Conservation (phyloP, 169 alveolate genomes). For the Cystoisospora suis region DNA sequence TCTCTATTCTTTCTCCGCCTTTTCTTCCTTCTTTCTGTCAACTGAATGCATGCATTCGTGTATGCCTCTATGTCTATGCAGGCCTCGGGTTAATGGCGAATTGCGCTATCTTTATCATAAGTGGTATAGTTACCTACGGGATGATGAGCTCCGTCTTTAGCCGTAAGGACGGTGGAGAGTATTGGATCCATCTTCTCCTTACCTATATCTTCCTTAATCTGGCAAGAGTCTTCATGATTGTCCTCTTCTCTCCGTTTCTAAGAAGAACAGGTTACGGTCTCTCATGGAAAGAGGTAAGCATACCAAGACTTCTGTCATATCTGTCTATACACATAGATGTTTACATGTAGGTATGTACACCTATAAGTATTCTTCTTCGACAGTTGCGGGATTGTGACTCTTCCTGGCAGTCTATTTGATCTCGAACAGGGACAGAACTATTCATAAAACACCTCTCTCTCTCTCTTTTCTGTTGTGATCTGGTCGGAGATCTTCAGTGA, state of each 20-base stretch:
- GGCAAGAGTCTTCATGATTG: conserved; percentile 82
- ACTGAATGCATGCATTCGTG: no score
- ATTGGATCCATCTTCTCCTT: conserved; percentile 64
- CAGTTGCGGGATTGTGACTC: no score
- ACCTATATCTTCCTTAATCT: conserved; percentile 75
- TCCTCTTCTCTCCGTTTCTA: conserved; percentile 80
- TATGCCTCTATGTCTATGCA: conserved; percentile 33
- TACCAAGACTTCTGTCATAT: no score
- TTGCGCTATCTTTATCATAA: conserved; percentile 81
- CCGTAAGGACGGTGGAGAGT: conserved; percentile 47
- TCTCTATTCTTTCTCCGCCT: no score
- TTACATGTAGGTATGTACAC: background rate
- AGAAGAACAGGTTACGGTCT: conserved; percentile 80
- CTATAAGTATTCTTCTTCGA: no score
- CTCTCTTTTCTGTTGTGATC: no score
- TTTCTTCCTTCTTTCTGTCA: background rate
- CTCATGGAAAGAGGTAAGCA: conserved; percentile 80
- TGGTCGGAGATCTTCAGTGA: no score
- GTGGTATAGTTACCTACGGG: conserved; percentile 85
- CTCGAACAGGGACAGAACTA: no score
- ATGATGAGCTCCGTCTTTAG: conserved; percentile 78
- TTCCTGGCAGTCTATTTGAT: no score
- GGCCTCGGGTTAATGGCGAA: conserved; percentile 81
- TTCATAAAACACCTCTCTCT: no score
- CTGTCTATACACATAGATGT: background rate